Base-by-base conservation (phyloP, 768 basidiomycete genomes). In the Suillus tomentosus region DNA sequence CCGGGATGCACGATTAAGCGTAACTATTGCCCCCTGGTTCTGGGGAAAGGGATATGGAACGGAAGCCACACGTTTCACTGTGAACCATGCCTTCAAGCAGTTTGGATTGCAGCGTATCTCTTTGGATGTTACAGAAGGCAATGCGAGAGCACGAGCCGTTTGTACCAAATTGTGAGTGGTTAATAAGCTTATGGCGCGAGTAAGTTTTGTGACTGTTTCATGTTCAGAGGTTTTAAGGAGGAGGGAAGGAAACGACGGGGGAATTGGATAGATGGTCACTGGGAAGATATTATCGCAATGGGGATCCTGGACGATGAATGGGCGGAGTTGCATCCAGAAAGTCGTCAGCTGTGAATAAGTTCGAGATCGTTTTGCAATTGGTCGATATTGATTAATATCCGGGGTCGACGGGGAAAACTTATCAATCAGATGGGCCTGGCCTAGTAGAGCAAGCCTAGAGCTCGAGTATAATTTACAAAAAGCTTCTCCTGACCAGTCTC, bases 81-180 rank as follows among this genome's bases (percentile, higher is more conserved):
- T 78, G 3, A 75, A 76, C 53, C 66, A 79, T 64, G 74, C 71
- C 2, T 80, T 82, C 54, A 67, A 65, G 39, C 67, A 71, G 27
- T 61, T 81, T 24, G 74, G 70, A n/a, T 63, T 79, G 55, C 77
- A 79, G 53, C 78, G 79, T 2, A 68, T 81, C 59, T 76, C 77
- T 11, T 68, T 81, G 47, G 70, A 65, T 14, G 74, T 79, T 15
- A 66, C 75, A 19, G 74, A 75, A 45, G 70, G 71, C 11, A 82
- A 82, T 58, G 70, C 68, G 37, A 67, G 72, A 36, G 80, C 78
- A 8, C 64, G 72, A 19, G 63, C 62, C 48, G 48, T 79, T 39
- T 80, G 78, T 55, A 70, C 72, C 56, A 77, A 76, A 64, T 65
- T 78, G 80, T 80, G 61, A 71, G 79, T 67, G 1, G 24, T 9